Evolutionary conservation across 352 stramenopile genomes (phyloP).

Genomic region (Phytophthora tentaculata): DNA sequence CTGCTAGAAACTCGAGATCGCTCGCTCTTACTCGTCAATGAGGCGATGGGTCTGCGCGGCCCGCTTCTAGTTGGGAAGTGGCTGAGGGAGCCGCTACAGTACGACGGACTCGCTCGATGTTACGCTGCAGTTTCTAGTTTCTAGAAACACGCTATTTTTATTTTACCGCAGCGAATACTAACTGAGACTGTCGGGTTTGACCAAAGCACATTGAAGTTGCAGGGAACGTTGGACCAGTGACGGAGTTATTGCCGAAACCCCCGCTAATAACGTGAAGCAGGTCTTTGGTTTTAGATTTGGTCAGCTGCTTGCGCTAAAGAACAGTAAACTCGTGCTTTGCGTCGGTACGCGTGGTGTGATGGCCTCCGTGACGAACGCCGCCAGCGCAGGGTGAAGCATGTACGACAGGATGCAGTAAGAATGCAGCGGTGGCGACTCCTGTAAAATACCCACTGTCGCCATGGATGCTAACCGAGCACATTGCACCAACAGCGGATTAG

Average conservation of each 20-base stretch:
- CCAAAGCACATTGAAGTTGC: conserved; percentile 24
- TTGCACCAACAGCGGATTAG: conserved; percentile 1
- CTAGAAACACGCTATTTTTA: conserved; percentile 31
- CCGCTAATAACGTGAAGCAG: conserved; percentile 6
- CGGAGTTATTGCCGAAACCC: conserved; percentile 17
- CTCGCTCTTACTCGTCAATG: conserved; percentile 7
- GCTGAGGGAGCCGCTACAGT: neutral
- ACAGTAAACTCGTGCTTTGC: neutral
- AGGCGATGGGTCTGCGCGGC: conserved; percentile 16
- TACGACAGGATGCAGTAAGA: too few species aligned
- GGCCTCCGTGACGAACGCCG: conserved; percentile 8
- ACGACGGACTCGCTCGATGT: conserved; percentile 4
- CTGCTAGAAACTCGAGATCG: conserved; percentile 19
- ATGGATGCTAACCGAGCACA: conserved; percentile 3
- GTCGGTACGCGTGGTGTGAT: neutral
- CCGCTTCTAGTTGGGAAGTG: conserved; percentile 40
- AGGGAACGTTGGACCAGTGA: conserved; percentile 21
- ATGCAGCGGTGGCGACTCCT: too few species aligned
- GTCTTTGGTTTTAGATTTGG: neutral
- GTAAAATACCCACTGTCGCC: too few species aligned
- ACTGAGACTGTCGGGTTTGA: neutral
- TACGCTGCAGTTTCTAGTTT: conserved; percentile 10
- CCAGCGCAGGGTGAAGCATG: too few species aligned
- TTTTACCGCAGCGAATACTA: neutral
- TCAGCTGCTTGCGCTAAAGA: conserved; percentile 5